Evolutionary conservation across 305 asterid species (phyloP).

Genomic region (Solanum chacoense): DNA sequence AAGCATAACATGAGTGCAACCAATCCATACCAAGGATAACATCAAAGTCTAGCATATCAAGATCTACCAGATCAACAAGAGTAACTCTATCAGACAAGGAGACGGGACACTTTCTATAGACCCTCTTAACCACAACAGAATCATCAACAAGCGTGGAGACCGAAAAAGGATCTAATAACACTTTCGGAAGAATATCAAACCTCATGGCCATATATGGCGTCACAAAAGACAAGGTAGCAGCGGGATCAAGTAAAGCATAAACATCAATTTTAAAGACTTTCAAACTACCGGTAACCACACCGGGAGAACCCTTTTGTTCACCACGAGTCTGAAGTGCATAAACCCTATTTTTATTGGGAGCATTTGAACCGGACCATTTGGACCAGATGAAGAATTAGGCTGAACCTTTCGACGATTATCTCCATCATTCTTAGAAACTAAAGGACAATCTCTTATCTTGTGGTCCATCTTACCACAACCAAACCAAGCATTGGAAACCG

Average conservation of each 20-base stretch:
- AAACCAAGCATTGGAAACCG: not conserved
- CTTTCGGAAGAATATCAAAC: not conserved
- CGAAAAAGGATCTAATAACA: not conserved
- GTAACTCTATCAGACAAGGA: not conserved
- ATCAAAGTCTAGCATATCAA: no score
- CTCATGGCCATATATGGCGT: not conserved
- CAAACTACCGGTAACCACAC: not conserved
- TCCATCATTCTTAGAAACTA: not conserved
- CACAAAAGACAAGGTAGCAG: not conserved
- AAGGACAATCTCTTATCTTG: not conserved
- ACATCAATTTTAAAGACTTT: not conserved
- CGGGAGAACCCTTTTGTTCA: not conserved
- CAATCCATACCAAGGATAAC: no score
- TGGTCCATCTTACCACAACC: not conserved
- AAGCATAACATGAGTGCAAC: not conserved
- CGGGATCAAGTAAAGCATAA: not conserved
- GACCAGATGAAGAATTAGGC: not conserved
- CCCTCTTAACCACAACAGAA: not conserved
- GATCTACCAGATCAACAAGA: not conserved
- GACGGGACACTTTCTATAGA: not conserved
- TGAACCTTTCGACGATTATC: not conserved
- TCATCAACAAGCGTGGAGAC: not conserved
- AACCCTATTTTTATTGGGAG: not conserved
- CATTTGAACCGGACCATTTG: not conserved
- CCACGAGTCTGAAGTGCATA: not conserved